phyloP scores from a whole-genome alignment of 768 basidiomycete genomes.

The Mrakia blollopis region DNA sequence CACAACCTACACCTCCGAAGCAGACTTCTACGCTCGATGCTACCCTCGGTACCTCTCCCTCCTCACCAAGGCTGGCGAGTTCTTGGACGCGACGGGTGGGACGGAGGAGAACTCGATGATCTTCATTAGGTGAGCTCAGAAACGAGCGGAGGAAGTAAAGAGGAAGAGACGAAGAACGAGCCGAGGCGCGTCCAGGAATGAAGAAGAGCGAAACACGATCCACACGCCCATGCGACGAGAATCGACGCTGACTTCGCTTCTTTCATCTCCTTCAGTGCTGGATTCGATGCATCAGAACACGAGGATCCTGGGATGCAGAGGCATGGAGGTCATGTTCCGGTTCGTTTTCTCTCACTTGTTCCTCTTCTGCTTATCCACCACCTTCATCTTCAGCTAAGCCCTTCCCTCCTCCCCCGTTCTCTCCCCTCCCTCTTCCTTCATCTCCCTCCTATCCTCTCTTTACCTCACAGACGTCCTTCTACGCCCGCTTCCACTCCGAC shows the following conservation, averaged over 20 bases:
- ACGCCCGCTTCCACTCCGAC: constrained; percentile 73
- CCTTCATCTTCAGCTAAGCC: not conserved
- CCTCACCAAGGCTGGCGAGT: constrained; percentile 63
- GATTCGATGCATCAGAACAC: constrained; percentile 91
- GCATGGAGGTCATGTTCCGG: constrained; percentile 81
- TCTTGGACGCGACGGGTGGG: constrained; percentile 58
- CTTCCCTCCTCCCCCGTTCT: not conserved
- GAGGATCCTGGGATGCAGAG: constrained; percentile 87
- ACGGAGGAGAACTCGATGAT: constrained; percentile 67
- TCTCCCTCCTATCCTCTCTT: too few relatives aligned
- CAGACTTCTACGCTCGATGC: constrained; percentile 68
- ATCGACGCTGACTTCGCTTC: not conserved
- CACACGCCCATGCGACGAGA: too few relatives aligned
- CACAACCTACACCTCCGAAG: constrained; percentile 61
- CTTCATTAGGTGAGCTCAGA: constrained; percentile 66
- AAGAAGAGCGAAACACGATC: too few relatives aligned
- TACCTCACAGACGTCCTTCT: constrained; percentile 59
- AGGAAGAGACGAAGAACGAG: not conserved
- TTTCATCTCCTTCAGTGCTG: constrained; percentile 55
- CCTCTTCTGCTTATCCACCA: too few relatives aligned
- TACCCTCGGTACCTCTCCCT: constrained; percentile 67
- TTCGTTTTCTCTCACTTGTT: constrained; percentile 27
- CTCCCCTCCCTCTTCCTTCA: too few relatives aligned
- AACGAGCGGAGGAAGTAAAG: too few relatives aligned
- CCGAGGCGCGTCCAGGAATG: too few relatives aligned